Percentiles rank a stretch among this genome's conserved stretches.
These are phyloP conservation scores for Metschnikowia lunata DNA, from an alignment of 805 yeast species.

Conservation along the genomic window DNA sequence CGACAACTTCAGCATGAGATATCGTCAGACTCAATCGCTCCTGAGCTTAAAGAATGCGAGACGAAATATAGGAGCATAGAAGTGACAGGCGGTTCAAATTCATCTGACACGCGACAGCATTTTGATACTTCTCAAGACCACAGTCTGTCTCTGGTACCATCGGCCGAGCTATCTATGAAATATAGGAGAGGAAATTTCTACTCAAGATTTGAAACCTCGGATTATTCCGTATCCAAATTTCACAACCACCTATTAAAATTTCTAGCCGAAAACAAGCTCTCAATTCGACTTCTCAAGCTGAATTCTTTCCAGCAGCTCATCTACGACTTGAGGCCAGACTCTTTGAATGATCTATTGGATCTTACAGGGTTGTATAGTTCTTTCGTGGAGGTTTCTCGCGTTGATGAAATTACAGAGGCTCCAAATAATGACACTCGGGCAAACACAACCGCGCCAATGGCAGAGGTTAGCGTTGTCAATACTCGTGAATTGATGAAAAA, in stretches of 20 bases:
- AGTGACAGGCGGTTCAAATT: background rate
- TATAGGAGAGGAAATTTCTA: conserved; percentile 4
- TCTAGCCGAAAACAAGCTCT: conserved; percentile 48
- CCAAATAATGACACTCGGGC: too few relatives aligned
- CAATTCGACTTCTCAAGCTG: conserved; percentile 45
- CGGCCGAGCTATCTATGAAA: too few relatives aligned
- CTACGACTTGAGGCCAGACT: conserved; percentile 46
- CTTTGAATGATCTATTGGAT: conserved; percentile 44
- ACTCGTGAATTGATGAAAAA: conserved; percentile 17
- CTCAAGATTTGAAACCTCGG: conserved; percentile 30
- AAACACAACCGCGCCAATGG: conserved; percentile 10
- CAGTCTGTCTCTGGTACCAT: too few relatives aligned
- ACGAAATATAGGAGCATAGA: conserved; percentile 4
- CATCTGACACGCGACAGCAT: too few relatives aligned
- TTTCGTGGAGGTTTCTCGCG: conserved; percentile 41
- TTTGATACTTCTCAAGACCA: too few relatives aligned
- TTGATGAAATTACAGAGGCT: conserved; percentile 8
- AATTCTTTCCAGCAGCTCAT: conserved; percentile 49
- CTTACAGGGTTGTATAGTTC: conserved; percentile 42
- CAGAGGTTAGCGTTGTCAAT: conserved; percentile 25
- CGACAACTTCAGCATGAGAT: conserved; percentile 3
- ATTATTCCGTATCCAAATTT: conserved; percentile 44
- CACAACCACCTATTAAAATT: conserved; percentile 49
- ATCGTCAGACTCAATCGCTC: conserved; percentile 2
- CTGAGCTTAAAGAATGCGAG: conserved; percentile 2